phyloP scores from a whole-genome alignment of 495 filamentous ascomycete genomes.

The Xanthoparmelia taractica region DNA sequence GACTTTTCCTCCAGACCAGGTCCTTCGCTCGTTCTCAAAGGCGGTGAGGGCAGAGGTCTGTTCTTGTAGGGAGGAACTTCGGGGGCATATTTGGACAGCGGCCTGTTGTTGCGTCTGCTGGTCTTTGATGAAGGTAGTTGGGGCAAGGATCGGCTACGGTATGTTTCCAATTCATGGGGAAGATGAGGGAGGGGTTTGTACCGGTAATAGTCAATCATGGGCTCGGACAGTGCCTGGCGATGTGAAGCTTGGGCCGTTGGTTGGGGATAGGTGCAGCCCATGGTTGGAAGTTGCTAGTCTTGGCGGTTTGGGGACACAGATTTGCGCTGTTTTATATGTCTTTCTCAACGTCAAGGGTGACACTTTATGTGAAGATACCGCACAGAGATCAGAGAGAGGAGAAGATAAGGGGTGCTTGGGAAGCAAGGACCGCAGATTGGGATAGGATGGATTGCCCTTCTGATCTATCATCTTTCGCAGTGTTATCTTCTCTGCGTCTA shows the following conservation, averaged over 20 bases:
- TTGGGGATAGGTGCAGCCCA: not conserved
- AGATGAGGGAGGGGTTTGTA: not conserved
- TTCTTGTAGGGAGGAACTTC: not conserved
- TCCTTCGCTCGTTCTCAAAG: not conserved
- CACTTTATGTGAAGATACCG: too few species aligned
- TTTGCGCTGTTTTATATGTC: too few species aligned
- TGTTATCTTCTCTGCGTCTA: not conserved
- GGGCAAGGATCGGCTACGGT: not conserved
- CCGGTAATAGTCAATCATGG: not conserved
- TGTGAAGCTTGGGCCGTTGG: not conserved
- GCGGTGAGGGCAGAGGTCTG: not conserved
- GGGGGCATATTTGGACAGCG: not conserved
- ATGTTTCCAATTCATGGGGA: not conserved
- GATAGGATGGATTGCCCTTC: not conserved
- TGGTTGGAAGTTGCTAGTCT: not conserved
- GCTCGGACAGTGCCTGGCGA: not conserved
- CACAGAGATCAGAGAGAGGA: too few species aligned
- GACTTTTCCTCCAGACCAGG: not conserved
- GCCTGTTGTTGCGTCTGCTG: not conserved
- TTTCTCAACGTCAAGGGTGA: too few species aligned
- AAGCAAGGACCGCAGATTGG: not conserved
- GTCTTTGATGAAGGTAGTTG: not conserved
- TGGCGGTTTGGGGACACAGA: not conserved
- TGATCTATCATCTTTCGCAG: not conserved
- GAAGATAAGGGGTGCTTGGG: not conserved